phyloP scores from a whole-genome alignment of 2,329 filamentous ascomycete genomes.

The Beauveria sp. region DNA sequence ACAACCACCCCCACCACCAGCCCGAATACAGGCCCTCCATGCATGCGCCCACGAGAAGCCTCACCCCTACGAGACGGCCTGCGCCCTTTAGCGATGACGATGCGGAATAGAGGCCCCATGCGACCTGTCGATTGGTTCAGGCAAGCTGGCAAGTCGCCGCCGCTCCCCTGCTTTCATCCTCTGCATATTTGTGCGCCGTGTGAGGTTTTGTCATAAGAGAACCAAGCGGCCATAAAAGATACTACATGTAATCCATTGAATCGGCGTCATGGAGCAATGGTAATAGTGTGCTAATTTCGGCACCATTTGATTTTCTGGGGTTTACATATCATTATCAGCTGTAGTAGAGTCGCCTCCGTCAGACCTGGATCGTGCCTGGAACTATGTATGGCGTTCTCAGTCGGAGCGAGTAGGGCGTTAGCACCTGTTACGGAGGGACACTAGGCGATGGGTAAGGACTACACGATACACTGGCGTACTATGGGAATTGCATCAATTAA shows the following conservation, averaged over 20 bases:
- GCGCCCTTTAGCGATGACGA: constrained; percentile 29
- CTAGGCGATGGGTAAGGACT: background rate
- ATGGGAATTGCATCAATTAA: background rate
- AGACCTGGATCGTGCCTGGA: background rate
- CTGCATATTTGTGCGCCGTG: background rate
- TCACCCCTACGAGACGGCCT: constrained; percentile 32
- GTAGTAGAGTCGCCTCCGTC: background rate
- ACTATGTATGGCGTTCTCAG: background rate
- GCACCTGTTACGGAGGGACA: constrained; percentile 4
- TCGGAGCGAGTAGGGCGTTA: constrained; percentile 8
- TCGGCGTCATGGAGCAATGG: background rate
- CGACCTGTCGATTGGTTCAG: constrained; percentile 2
- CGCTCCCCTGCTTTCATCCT: background rate
- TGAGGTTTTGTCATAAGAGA: background rate
- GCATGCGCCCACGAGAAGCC: constrained; percentile 26
- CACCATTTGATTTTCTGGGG: background rate
- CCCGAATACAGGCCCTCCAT: constrained; percentile 23
- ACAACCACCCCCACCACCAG: constrained; percentile 10
- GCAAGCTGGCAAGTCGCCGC: constrained; percentile 6
- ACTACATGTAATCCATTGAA: constrained; percentile 1
- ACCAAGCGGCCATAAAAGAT: background rate
- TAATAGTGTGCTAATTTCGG: background rate
- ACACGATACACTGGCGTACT: constrained; percentile 1
- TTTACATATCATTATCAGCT: background rate
- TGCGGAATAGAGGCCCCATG: constrained; percentile 17